phyloP scores from a whole-genome alignment of 148 eudicot genomes.

The Pouteria glomerata region DNA sequence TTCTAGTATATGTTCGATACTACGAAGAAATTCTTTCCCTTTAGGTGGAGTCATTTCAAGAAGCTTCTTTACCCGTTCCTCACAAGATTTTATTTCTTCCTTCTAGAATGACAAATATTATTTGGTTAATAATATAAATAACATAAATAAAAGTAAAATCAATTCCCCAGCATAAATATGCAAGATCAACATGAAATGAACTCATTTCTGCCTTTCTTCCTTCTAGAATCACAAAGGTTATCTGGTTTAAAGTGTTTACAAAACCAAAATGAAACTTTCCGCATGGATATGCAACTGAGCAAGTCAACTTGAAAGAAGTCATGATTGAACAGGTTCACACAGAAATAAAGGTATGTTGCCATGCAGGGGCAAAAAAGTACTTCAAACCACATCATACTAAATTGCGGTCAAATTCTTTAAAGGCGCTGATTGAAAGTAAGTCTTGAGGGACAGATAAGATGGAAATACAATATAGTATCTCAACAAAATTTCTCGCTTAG shows the following conservation, averaged over 20 bases:
- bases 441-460: no score
- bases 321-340: not conserved
- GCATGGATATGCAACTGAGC: not conserved
- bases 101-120: conserved; percentile 38
- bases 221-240: conserved; percentile 14
- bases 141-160: not conserved
- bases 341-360: not conserved
- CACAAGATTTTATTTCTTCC: conserved; percentile 77
- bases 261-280: not conserved
- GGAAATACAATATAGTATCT: no score
- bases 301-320: not conserved
- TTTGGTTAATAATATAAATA: not conserved
- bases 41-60: conserved; percentile 85
- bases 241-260: not conserved
- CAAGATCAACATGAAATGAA: not conserved
- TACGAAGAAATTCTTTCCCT: conserved; percentile 78
- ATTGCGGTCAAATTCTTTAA: not conserved
- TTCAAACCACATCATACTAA: not conserved
- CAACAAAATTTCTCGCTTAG: no score
- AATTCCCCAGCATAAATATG: not conserved
- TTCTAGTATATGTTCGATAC: conserved; percentile 89
- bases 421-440: not conserved
- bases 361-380: not conserved
- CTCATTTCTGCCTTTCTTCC: not conserved
- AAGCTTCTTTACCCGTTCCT: conserved; percentile 91